phyloP scores from a whole-genome alignment of 495 filamentous ascomycete species.

The Lasiosphaeriaceae sp. region DNA sequence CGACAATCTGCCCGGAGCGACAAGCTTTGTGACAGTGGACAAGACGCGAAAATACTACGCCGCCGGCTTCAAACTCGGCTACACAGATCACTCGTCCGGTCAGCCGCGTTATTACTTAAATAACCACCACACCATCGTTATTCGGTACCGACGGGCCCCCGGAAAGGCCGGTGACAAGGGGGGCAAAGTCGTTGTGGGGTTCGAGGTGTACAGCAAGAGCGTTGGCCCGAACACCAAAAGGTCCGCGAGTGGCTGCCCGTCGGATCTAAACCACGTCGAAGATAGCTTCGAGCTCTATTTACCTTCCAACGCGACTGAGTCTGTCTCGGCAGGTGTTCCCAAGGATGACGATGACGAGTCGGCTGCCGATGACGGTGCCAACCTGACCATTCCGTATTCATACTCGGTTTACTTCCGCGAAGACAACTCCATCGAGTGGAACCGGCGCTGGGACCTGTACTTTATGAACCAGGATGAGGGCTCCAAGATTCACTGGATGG shows the following conservation, averaged over 20 bases:
- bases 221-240: slow-evolving; percentile 60
- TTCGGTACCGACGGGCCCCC: slow-evolving; percentile 75
- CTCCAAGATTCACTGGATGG: slow-evolving; percentile 84
- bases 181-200: slow-evolving; percentile 82
- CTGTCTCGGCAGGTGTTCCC: too few species aligned
- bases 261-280: slow-evolving; percentile 57
- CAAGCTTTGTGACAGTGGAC: slow-evolving; percentile 88
- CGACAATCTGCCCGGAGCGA: slow-evolving; percentile 90
- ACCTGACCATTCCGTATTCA: slow-evolving; percentile 77
- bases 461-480: slow-evolving; percentile 89
- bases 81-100: slow-evolving; percentile 63
- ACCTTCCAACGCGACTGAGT: slow-evolving; percentile 51
- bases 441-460: slow-evolving; percentile 85
- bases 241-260: slow-evolving; percentile 59
- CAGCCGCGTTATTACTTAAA: slow-evolving; percentile 75
- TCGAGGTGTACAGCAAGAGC: slow-evolving; percentile 91
- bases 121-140: slow-evolving; percentile 86
- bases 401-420: slow-evolving; percentile 93
- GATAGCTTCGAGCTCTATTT: slow-evolving; percentile 66
- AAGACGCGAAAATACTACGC: slow-evolving; percentile 89
- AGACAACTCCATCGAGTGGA: slow-evolving; percentile 79
- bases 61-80: slow-evolving; percentile 91
- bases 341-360: too few species aligned
- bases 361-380: slow-evolving; percentile 58
- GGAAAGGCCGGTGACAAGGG: slow-evolving; percentile 63